Evolutionary conservation across 2,329 filamentous ascomycete genomes (phyloP), one percentile per base, ranked within the genome.

Genomic region (Cordyceps fumosorosea): DNA sequence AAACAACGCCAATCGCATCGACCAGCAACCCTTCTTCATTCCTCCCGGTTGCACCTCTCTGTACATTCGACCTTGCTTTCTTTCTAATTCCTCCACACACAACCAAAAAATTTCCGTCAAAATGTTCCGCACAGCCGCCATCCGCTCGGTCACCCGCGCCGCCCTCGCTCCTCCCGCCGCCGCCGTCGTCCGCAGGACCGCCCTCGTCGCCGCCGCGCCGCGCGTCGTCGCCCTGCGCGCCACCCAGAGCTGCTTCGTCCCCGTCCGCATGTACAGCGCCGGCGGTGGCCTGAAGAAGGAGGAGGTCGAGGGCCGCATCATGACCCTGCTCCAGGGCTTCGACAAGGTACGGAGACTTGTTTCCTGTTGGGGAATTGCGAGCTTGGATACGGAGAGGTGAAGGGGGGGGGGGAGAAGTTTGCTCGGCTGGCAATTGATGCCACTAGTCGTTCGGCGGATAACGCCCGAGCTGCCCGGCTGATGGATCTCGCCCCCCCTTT

Each of bases 261-360:
- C 85, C 69, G 82, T 90, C 73, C 84, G 95, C 79, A 89, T 87
- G 81, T 99, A 99, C 81, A 91, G 93, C 69, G 90, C 93, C 60
- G 87, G 84, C 64, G 85, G 88, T 66, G 87, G 88, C 68, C 85
- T 98, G 67, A 83, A 85, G 71, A 89, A 92, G 82, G 82, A 87
- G 62, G 91, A 96, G 81, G 90, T 96, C 63, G 89, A 96, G 81
- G 91, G 90, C 65, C 87, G 93, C 75, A 97, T 98, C 83, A 84
- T 96, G 76, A 90, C 91, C 78, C 82, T 99, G 72, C 78, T 99
- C 78, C 89, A 92, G 81, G 93, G 93, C 77, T 99, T 98, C 76
- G 95, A 99, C 82, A 99, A 99, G 89, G 76, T 77, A 66, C 67
- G 73, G 42, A 54, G 7, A 29, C 29, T 29, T 29, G 3, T 29